Evolutionary conservation across 108 stramenopile genomes (phyloP), one percentile per base, ranked within the genome.

Genomic region (Seminavis robusta): DNA sequence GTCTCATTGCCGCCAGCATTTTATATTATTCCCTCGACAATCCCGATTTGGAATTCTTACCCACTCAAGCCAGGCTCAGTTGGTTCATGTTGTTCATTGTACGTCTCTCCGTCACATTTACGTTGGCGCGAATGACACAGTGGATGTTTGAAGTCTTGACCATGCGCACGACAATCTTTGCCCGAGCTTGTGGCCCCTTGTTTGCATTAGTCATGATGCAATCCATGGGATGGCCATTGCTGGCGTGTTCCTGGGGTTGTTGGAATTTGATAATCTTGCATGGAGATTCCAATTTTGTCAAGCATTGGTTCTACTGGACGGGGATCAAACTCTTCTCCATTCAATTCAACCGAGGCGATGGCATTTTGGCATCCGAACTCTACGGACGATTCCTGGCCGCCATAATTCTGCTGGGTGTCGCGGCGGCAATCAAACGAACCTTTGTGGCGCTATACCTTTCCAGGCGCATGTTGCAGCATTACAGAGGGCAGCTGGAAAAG

Each of bases 211-310:
- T n/a, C n/a, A n/a, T n/a, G n/a, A n/a, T 86, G 5, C 69, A 86
- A 57, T 74, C 82, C 30, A 83, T 73, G 34, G 88, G 88, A 11
- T 85, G 81, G 84, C 88, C 88, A 4, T 78, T 86, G 26, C 10
- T 86, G n/a, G 26, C 68, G 0, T 48, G 50, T 21, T 61, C 45
- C 17, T 88, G 87, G 87, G 79, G 71, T 5, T 10, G 79, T 15
- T 76, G 70, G 65, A 77, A 77, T 32, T 65, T 80, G 49, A 4
- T 69, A 11, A 43, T 88, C 2, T 42, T 88, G 4, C 79, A 84
- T 28, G 80, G 67, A 16, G 46, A 46, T 13, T 52, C 47, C 33
- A 53, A 31, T 33, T 71, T 53, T 31, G 45, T 48, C 28, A 19
- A 61, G 32, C 67, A 73, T 33, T 84, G 86, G 86, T 53, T 87